A percentile compares a stretch with the other conserved stretches of the same genome.
Conservation (phyloP, 75 land plant genomes). For the Isoetes taiwanensis region DNA sequence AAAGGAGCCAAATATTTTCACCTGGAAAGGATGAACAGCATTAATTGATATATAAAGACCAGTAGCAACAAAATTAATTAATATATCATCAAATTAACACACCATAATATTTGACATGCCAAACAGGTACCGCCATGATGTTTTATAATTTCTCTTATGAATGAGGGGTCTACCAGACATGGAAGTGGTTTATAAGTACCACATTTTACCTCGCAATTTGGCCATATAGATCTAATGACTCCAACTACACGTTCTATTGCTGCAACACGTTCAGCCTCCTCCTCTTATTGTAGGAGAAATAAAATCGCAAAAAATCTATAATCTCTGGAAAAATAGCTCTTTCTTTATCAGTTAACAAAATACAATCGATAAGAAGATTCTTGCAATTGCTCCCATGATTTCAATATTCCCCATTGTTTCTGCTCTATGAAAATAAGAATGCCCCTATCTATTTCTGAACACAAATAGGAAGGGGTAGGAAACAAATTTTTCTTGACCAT, state of each 20-base stretch:
- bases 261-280: constrained; percentile 34
- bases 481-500: background rate
- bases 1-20: constrained; percentile 91
- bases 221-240: constrained; percentile 78
- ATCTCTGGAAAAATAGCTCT: constrained; percentile 46
- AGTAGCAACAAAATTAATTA: background rate
- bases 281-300: constrained; percentile 82
- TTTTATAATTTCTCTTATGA: background rate
- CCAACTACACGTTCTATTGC: constrained; percentile 51
- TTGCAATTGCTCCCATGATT: background rate
- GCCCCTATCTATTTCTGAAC: background rate
- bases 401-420: background rate
- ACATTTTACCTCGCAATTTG: constrained; percentile 69
- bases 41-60: background rate
- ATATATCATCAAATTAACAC: background rate
- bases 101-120: background rate
- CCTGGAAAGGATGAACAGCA: constrained; percentile 25
- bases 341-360: background rate
- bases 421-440: background rate
- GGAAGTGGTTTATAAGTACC: background rate
- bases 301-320: constrained; percentile 74
- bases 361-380: background rate
- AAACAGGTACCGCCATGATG: background rate
- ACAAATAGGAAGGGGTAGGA: background rate
- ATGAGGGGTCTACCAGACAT: background rate